Percentiles rank a stretch among this genome's conserved stretches.
phyloP scores from a whole-genome alignment of 129 eudicot genomes.

The Artemisia annua region DNA sequence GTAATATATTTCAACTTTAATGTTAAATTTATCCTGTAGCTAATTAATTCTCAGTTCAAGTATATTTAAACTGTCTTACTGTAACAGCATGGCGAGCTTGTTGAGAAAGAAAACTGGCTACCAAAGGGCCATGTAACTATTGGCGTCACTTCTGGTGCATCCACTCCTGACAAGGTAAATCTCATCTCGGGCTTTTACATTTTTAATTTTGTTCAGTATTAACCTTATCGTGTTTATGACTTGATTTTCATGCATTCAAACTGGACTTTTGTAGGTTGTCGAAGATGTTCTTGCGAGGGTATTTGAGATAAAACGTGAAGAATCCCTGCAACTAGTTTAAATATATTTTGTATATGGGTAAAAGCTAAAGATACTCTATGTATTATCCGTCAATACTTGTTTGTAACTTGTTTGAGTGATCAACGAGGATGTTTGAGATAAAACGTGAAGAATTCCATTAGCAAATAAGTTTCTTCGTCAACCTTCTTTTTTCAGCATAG shows the following conservation, averaged over 20 bases:
- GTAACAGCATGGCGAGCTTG: conserved; percentile 84
- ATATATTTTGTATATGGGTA: too few species aligned
- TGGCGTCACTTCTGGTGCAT: conserved; percentile 93
- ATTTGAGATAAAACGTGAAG: conserved; percentile 74
- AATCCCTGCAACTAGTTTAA: conserved; percentile 50
- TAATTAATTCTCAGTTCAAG: neutral
- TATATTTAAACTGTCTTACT: conserved; percentile 8
- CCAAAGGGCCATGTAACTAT: conserved; percentile 83
- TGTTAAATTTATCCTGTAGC: neutral
- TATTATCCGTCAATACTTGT: too few species aligned
- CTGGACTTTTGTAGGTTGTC: conserved; percentile 58
- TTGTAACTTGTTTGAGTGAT: too few species aligned
- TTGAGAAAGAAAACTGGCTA: conserved; percentile 83
- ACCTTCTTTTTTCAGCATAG: too few species aligned
- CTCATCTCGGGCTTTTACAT: neutral
- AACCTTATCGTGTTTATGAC: too few species aligned
- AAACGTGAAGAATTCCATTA: too few species aligned
- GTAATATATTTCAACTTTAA: conserved; percentile 34
- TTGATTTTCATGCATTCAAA: conserved; percentile 13
- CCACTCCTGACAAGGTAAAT: conserved; percentile 91
- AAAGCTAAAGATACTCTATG: too few species aligned
- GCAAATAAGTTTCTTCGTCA: too few species aligned
- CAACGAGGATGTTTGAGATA: too few species aligned
- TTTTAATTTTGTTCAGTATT: too few species aligned
- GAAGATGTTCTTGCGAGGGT: conserved; percentile 73